These are phyloP conservation scores for Colletotrichum endophyticum DNA, from an alignment of 2,329 filamentous ascomycete genomes.

Conservation along the genomic window DNA sequence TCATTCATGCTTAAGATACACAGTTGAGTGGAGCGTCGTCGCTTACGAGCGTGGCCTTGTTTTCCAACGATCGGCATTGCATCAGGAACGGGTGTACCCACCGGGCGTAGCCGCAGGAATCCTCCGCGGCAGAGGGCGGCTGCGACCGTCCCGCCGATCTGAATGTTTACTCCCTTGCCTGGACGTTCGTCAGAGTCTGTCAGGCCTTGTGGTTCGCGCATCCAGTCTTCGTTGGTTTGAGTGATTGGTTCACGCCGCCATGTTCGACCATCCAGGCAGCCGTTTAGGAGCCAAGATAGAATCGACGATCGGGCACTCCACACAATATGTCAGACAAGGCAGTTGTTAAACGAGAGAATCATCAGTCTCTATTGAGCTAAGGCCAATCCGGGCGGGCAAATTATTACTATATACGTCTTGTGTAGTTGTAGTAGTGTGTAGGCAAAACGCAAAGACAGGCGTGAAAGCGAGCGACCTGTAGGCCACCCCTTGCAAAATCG, in stretches of 20 bases:
- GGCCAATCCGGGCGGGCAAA: conserved; percentile 6
- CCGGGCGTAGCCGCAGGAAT: background rate
- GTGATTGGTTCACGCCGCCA: background rate
- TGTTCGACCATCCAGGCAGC: background rate
- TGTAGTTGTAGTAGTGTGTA: conserved; percentile 1
- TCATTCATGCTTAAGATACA: background rate
- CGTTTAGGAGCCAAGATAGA: background rate
- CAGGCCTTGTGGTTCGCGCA: background rate
- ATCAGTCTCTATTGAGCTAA: background rate
- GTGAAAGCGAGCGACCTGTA: background rate
- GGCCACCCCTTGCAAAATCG: background rate
- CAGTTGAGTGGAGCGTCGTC: background rate
- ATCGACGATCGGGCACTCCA: background rate
- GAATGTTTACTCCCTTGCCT: background rate
- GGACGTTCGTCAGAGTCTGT: background rate
- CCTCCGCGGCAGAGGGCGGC: background rate
- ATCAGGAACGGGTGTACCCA: background rate
- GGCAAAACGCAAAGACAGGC: background rate
- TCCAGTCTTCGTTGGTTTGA: background rate
- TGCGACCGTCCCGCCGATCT: background rate
- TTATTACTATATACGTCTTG: conserved; percentile 25
- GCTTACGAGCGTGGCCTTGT: background rate
- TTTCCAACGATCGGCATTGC: background rate
- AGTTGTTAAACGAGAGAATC: background rate
- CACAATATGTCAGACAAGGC: background rate